Base-by-base conservation (phyloP, 805 yeast species). In the Candida multigemmis region DNA sequence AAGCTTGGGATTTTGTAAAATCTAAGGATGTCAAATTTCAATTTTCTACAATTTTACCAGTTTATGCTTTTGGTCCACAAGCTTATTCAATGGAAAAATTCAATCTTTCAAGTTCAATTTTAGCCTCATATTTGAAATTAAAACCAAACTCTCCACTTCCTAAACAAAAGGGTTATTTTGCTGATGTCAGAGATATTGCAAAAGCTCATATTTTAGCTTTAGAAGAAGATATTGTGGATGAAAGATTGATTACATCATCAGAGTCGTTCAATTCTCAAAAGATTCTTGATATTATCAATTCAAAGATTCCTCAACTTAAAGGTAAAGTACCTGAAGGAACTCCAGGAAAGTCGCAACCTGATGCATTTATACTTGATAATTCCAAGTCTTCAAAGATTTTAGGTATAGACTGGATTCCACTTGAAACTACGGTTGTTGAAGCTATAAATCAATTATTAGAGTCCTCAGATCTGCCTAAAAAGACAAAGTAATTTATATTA, bases 271-370 rank as follows among this genome's bases (percentile, higher is more conserved):
- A 36, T 14, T 20, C 35, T 23, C 53, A 52, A 26, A 40, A 32
- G 19, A 32, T 53, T 16, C 32, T 41, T 22, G 48, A 52, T 28
- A 36, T 45, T 11, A 28, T 53, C 19, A 41, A 26, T n/a, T 46
- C 53, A 12, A 45, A 60, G 5, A 56, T 68, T 45, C 68, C 71
- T 3, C 41, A 53, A 33, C 49, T 68, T 31, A 47, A 46, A 26
- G 69, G 64, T 10, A 60, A 60, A 33, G 47, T 72, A 23, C 61
- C 75, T 4, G 53, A 41, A 8, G 69, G 67, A 14, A 42, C 46
- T 14, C 67, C 70, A 12, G 53, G 60, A 29, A n/a, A n/a, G n/a
- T n/a, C n/a, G n/a, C 22, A 50, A 19, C 55, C 49, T 21, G 26
- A 27, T 23, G 43, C 28, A 9, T 25, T 33, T 10, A 23, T 26